A percentile compares a stretch with the other conserved stretches of the same genome.
Evolutionary conservation across 768 basidiomycete species (phyloP).

Genomic region (Agaricus sinodeliciosus): DNA sequence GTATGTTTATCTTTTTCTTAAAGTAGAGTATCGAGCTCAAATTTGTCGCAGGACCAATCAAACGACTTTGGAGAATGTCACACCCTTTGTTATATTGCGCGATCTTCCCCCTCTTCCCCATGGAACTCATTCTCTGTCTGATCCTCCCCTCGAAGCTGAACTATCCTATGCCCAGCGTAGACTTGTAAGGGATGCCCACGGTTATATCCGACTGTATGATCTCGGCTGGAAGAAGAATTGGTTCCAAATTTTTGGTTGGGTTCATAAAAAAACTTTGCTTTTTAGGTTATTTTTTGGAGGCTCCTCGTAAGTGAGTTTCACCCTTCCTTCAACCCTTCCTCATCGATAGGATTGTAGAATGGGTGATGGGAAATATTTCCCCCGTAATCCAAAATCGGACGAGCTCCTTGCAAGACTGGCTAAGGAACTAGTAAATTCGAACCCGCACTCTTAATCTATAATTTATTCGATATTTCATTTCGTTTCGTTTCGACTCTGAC

Average conservation of each 20-base stretch:
- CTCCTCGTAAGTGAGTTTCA: conserved; percentile 41
- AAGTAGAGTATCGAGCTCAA: background rate
- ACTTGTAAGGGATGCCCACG: conserved; percentile 59
- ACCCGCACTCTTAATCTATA: conserved; percentile 34
- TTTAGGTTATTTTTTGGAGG: conserved; percentile 55
- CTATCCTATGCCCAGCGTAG: conserved; percentile 58
- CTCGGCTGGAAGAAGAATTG: conserved; percentile 70
- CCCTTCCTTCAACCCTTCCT: background rate
- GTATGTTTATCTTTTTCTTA: conserved; percentile 6
- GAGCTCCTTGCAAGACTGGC: conserved; percentile 63
- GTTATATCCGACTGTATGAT: conserved; percentile 58
- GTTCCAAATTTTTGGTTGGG: conserved; percentile 62
- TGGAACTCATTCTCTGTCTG: conserved; percentile 45
- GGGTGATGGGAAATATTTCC: conserved; percentile 65
- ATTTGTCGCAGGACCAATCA: conserved; percentile 59
- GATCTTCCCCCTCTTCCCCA: conserved; percentile 58
- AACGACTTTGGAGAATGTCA: conserved; percentile 75
- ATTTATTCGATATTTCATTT: background rate
- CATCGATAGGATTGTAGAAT: conserved; percentile 24
- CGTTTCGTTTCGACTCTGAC: background rate
- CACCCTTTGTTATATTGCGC: conserved; percentile 68
- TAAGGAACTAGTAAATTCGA: conserved; percentile 48
- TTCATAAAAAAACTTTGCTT: conserved; percentile 43
- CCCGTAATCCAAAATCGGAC: conserved; percentile 62
- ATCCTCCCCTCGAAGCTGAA: conserved; percentile 69